A percentile compares a stretch with the other conserved stretches of the same genome.
Conservation (phyloP, 2,329 filamentous ascomycete species). For the Xylaria digitata region DNA sequence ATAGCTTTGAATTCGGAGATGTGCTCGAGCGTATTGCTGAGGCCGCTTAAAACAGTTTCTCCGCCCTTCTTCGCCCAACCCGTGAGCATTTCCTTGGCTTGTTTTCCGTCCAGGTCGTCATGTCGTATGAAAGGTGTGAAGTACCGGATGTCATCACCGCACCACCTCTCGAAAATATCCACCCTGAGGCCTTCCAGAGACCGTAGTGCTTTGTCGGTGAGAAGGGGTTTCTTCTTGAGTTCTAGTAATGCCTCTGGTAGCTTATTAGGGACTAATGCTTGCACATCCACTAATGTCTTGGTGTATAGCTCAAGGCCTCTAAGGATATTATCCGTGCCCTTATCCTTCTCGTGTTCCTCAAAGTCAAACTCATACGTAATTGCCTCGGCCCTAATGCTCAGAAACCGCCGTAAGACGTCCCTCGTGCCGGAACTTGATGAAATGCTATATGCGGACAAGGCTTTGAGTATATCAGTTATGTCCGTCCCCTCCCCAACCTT, state of each 20-base stretch:
- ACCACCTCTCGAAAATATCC: conserved; percentile 82
- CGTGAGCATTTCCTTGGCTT: conserved; percentile 70
- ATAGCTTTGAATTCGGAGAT: conserved; percentile 76
- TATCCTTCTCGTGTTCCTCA: conserved; percentile 56
- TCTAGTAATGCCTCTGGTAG: conserved; percentile 75
- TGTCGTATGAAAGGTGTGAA: conserved; percentile 90
- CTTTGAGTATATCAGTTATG: conserved; percentile 71
- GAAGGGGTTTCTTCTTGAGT: conserved; percentile 76
- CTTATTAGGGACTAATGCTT: conserved; percentile 77
- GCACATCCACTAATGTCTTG: conserved; percentile 80
- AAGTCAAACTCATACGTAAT: conserved; percentile 71
- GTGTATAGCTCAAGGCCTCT: conserved; percentile 78
- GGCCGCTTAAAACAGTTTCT: conserved; percentile 68
- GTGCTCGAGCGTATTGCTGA: conserved; percentile 68
- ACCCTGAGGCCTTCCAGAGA: conserved; percentile 77
- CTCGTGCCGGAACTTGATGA: conserved; percentile 81
- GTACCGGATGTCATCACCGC: conserved; percentile 82
- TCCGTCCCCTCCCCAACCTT: conserved; percentile 66
- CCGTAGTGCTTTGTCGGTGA: conserved; percentile 76
- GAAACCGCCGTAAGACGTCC: conserved; percentile 83
- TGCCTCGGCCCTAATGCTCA: conserved; percentile 76
- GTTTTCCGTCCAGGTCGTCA: conserved; percentile 74
- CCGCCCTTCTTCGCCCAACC: conserved; percentile 73
- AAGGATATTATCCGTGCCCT: conserved; percentile 64
- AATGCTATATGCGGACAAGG: conserved; percentile 84